Evolutionary conservation across 148 eudicot species (phyloP).

Genomic region (Rhododendron ovatum): DNA sequence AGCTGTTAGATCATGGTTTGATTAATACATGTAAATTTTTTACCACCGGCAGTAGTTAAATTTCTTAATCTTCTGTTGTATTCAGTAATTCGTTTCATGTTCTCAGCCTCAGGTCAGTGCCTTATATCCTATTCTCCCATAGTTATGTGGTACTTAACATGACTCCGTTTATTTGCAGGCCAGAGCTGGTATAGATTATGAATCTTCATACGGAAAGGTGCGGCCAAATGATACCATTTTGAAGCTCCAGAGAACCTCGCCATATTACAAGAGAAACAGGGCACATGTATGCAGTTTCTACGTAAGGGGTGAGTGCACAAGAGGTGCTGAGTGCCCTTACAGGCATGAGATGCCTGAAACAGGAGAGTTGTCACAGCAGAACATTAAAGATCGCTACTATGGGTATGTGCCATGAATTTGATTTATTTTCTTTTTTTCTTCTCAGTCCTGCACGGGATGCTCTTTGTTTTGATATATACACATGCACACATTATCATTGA

Average conservation of each 20-base stretch:
- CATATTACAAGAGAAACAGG: slow-evolving; percentile 94
- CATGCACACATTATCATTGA: neutral
- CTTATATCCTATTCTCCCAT: neutral
- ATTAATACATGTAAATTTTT: neutral
- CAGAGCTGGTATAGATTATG: slow-evolving; percentile 93
- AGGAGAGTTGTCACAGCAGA: slow-evolving; percentile 93
- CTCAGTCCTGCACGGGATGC: neutral
- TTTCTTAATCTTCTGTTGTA: neutral
- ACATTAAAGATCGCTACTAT: slow-evolving; percentile 93
- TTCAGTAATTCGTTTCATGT: neutral
- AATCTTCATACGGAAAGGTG: slow-evolving; percentile 80
- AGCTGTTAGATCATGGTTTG: neutral
- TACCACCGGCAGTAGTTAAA: neutral
- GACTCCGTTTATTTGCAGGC: slow-evolving; percentile 42
- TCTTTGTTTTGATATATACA: neutral
- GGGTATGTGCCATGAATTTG: slow-evolving; percentile 50
- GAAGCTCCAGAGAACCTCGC: slow-evolving; percentile 93
- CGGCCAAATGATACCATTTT: slow-evolving; percentile 78
- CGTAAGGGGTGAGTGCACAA: slow-evolving; percentile 89
- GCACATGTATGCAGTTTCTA: slow-evolving; percentile 97
- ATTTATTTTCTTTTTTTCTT: neutral
- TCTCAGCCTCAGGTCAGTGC: neutral
- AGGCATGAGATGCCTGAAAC: slow-evolving; percentile 98
- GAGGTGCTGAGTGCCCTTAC: slow-evolving; percentile 99
- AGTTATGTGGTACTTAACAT: neutral